These are phyloP conservation scores for Aspergillus spinulosporus DNA, from an alignment of 2,329 filamentous ascomycete species.

Conservation along the genomic window DNA sequence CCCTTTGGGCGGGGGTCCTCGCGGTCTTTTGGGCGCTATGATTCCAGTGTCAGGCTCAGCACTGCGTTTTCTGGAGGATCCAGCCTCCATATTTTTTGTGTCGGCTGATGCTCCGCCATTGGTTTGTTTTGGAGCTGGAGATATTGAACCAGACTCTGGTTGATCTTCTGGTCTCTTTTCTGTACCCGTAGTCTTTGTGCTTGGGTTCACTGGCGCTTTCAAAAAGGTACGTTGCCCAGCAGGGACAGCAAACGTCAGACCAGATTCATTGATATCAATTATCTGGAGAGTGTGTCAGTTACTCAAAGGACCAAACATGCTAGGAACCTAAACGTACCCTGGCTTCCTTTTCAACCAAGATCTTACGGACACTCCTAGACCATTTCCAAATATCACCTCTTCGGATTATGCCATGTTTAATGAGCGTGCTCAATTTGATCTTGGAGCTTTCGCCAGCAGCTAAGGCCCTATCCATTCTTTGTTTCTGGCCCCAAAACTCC, in stretches of 20 bases:
- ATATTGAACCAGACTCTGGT: neutral
- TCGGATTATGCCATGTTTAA: slow-evolving; percentile 37
- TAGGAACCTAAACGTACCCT: slow-evolving; percentile 31
- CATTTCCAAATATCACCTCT: slow-evolving; percentile 47
- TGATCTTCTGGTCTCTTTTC: slow-evolving; percentile 4
- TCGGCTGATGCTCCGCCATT: neutral
- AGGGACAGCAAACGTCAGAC: slow-evolving; percentile 43
- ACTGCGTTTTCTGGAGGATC: slow-evolving; percentile 19
- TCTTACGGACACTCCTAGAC: slow-evolving; percentile 26
- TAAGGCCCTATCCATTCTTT: slow-evolving; percentile 35
- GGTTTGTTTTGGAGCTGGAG: neutral
- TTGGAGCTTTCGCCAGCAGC: slow-evolving; percentile 46
- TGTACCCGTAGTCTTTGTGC: neutral
- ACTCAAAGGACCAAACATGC: neutral
- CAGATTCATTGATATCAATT: slow-evolving; percentile 32
- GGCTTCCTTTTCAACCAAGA: slow-evolving; percentile 46
- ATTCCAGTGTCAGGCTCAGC: slow-evolving; percentile 11
- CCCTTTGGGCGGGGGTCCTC: neutral
- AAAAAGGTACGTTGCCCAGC: slow-evolving; percentile 40
- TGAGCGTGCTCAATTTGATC: slow-evolving; percentile 40
- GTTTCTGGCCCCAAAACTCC: slow-evolving; percentile 59
- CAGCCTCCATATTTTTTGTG: slow-evolving; percentile 1
- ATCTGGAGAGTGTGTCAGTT: slow-evolving; percentile 26
- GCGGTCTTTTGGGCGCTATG: slow-evolving; percentile 1
- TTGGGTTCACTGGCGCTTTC: slow-evolving; percentile 10